Percentiles rank a stretch among this genome's conserved stretches.
Evolutionary conservation across 345 rosid genomes (phyloP).

Genomic region (Psidium friedrichsthalianum): DNA sequence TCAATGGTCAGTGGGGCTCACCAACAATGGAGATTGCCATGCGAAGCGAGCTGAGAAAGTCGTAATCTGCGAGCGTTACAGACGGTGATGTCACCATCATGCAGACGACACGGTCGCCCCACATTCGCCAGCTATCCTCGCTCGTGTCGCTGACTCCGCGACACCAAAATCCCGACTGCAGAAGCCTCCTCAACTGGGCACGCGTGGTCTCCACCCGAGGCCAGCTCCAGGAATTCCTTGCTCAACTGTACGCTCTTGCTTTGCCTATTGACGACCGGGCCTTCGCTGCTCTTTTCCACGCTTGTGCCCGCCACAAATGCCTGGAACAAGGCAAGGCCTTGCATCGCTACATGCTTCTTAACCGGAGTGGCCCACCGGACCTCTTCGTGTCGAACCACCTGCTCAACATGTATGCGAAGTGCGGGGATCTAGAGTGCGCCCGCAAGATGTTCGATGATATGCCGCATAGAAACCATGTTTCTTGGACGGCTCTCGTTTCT

Average conservation of each 20-base stretch:
- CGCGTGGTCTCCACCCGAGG: conserved; percentile 21
- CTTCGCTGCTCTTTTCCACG: conserved; percentile 53
- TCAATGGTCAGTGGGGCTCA: neutral
- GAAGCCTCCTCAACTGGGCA: conserved; percentile 11
- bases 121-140: neutral
- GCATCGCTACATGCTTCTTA: conserved; percentile 44
- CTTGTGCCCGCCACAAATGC: conserved; percentile 45
- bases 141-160: neutral
- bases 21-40: neutral
- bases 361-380: conserved; percentile 2
- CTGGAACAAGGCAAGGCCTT: conserved; percentile 39
- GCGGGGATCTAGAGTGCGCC: conserved; percentile 43
- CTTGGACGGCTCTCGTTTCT: conserved; percentile 71
- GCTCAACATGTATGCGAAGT: conserved; percentile 47
- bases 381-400: conserved; percentile 51
- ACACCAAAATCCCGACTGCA: neutral
- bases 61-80: neutral
- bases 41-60: neutral
- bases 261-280: conserved; percentile 15
- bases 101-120: neutral
- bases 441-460: conserved; percentile 53
- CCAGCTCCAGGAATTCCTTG: conserved; percentile 34
- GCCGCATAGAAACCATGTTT: conserved; percentile 56
- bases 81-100: neutral
- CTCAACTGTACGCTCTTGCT: conserved; percentile 12